Evolutionary conservation across 2,329 filamentous ascomycete species (phyloP).

Genomic region (Cladosporium sp.): DNA sequence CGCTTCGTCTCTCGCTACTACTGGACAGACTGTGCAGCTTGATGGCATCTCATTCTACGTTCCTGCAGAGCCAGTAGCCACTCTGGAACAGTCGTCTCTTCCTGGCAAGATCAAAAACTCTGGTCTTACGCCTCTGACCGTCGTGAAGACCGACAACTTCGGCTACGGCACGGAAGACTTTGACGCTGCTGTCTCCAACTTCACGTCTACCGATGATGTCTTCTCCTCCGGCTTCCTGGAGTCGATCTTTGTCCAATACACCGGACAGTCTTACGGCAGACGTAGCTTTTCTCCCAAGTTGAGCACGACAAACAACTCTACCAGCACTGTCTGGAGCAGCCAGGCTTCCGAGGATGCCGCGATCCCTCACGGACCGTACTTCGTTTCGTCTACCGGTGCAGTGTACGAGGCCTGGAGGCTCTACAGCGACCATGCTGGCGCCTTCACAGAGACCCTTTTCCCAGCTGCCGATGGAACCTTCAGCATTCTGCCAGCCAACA

Average conservation of each 20-base stretch:
- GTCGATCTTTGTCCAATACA: constrained; percentile 26
- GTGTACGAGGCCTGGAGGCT: constrained; percentile 48
- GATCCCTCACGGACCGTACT: constrained; percentile 48
- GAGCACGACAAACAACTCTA: constrained; percentile 1
- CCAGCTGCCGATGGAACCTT: constrained; percentile 37
- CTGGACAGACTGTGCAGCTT: constrained; percentile 38
- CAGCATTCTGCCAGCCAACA: constrained; percentile 41
- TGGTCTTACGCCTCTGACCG: constrained; percentile 37
- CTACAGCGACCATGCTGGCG: constrained; percentile 47
- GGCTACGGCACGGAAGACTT: constrained; percentile 24
- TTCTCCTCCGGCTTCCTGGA: constrained; percentile 38
- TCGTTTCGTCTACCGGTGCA: constrained; percentile 42
- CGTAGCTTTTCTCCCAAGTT: not conserved
- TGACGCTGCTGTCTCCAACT: constrained; percentile 25
- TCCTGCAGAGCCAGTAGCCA: constrained; percentile 34
- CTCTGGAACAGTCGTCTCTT: constrained; percentile 20
- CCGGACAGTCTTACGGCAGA: constrained; percentile 13
- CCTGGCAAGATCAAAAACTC: constrained; percentile 14
- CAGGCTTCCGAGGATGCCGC: not conserved
- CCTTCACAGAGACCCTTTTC: constrained; percentile 47
- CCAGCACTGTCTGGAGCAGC: constrained; percentile 6
- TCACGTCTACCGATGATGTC: constrained; percentile 37
- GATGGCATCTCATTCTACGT: constrained; percentile 39
- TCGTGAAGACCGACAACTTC: constrained; percentile 29
- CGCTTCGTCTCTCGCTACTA: constrained; percentile 25